A percentile compares a stretch with the other conserved stretches of the same genome.
These are phyloP conservation scores for Penicillium malachiteum DNA, from an alignment of 495 filamentous ascomycete genomes.

Conservation along the genomic window DNA sequence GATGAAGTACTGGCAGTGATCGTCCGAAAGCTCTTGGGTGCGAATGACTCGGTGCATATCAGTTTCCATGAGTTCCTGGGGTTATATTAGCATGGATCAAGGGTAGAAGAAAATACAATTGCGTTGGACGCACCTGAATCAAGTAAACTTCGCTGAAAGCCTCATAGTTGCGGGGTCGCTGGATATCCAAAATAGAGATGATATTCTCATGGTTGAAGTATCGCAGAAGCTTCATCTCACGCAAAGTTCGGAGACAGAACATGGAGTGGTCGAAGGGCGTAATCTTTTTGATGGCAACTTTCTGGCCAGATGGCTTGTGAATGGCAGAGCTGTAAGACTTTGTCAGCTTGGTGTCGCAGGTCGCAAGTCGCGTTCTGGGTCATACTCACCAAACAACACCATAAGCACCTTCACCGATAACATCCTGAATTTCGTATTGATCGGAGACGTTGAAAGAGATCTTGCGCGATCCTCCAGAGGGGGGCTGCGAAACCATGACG, in stretches of 20 bases:
- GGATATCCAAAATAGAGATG: constrained; percentile 98
- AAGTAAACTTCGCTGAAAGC: constrained; percentile 98
- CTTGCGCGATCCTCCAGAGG: constrained; percentile 72
- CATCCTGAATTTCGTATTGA: constrained; percentile 99
- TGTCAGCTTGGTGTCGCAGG: constrained; percentile 15
- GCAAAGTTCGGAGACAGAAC: constrained; percentile 95
- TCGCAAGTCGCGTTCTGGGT: not conserved
- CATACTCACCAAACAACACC: constrained; percentile 91
- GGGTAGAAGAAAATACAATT: no score
- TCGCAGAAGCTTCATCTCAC: constrained; percentile 98
- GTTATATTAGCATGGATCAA: no score
- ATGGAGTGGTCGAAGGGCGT: constrained; percentile 98
- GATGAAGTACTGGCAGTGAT: constrained; percentile 99
- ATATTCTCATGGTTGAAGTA: constrained; percentile 99
- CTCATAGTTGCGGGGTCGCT: constrained; percentile 94
- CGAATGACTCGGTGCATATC: constrained; percentile 99
- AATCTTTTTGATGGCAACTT: constrained; percentile 99
- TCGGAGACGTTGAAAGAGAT: constrained; percentile 99
- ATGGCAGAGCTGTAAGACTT: constrained; percentile 75
- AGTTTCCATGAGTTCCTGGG: constrained; percentile 97
- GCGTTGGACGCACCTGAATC: constrained; percentile 69
- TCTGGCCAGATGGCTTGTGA: constrained; percentile 97
- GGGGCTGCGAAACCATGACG: constrained; percentile 49
- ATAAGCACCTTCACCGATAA: constrained; percentile 98
- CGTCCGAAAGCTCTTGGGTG: constrained; percentile 96